Base-by-base conservation (phyloP, 1,284 basidiomycete genomes). In the Malassezia arunalokei region DNA sequence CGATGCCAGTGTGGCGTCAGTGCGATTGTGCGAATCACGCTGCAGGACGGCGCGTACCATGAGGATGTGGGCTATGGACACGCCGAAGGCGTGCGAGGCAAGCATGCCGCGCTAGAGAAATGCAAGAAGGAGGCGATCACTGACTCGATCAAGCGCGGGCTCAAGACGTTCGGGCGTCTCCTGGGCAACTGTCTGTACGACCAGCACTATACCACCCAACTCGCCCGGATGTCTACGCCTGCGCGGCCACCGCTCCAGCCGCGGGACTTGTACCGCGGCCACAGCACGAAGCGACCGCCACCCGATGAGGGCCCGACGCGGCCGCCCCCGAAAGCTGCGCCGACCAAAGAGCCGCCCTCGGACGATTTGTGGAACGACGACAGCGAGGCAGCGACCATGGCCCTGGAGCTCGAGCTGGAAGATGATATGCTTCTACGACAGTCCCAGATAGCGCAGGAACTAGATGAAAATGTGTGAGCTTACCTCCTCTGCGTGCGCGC, bases 61-160 rank as follows among this genome's bases (percentile, higher is more conserved):
- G 92, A 98, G 67, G 70, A 71, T 43, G 54, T 71, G 8, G 94
- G 92, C 0, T 92, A 87, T 73, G 92, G 94, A 1, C 78, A 83
- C 64, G 70, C 84, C 40, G 90, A 95, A 66, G 95, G 94, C 64
- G 76, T 80, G 17, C 85, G 82, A 71, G 83, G 82, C 51, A 95
- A 92, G 73, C 87, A 81, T 0, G 79, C 80, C 12, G 90, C 87
- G 1, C 71, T 98, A 29, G 91, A 96, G 67, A 98, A 98, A 89
- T 88, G 86, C 65, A 92, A 94, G 78, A 98, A 98, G 70, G 92
- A 96, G 71, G 90, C 94, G 0, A 85, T 95, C 0, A 98, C 92
- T 0, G 92, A 98, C 65, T 91, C 80, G 0, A 76, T 92, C 42
- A 98, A 98, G 75, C 83, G 92, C 32, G 82, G 88, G 0, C 77